Base-by-base conservation (phyloP, 176 grass and related monocot genomes). In the Thalia dealbata region DNA sequence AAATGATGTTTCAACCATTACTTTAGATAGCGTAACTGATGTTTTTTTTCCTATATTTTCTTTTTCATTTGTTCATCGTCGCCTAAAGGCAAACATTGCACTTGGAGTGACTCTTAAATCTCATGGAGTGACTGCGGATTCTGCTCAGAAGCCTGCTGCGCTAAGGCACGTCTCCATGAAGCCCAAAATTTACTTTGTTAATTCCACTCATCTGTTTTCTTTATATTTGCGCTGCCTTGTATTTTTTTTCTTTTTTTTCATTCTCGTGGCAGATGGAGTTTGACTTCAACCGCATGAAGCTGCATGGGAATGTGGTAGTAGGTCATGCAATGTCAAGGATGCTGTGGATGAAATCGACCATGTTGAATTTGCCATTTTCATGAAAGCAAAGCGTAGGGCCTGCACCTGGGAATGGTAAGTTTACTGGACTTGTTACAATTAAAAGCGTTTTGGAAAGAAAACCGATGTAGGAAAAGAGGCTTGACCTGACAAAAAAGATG, bases 201-300 rank as follows among this genome's bases (percentile, higher is more conserved):
- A 75, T 10, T 29, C 29, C 9, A 13, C 78, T 81, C 78, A 72
- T 79, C 86, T 64, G 54, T 84, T 88, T 96, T 92, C 86, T 92
- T 96, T 86, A 90, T 88, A 75, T 80, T 87, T 48, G 74, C 78
- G 73, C 83, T 79, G 73, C 88, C 78, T 76, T 71, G 79, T 82
- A n/a, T n/a, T n/a, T n/a, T n/a, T 68, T 18, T 83, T 79, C 75
- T 77, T 72, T 90, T 42, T 87, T 79, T 77, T 46, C 28, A 81
- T 74, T 43, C 73, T 72, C 66, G 75, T 89, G 43, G 69, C 82
- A 99, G 95, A 81, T 75, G 86, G 78, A 85, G 87, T 85, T 64
- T 88, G 76, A 74, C 81, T 72, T 84, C 81, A 68, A 86, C 83
- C 52, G 77, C 87, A 18, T 91, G 79, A 88, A 65, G 24, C 50